Evolutionary conservation across 2,329 filamentous ascomycete genomes (phyloP).

Genomic region (Cryoendolithus antarcticus): DNA sequence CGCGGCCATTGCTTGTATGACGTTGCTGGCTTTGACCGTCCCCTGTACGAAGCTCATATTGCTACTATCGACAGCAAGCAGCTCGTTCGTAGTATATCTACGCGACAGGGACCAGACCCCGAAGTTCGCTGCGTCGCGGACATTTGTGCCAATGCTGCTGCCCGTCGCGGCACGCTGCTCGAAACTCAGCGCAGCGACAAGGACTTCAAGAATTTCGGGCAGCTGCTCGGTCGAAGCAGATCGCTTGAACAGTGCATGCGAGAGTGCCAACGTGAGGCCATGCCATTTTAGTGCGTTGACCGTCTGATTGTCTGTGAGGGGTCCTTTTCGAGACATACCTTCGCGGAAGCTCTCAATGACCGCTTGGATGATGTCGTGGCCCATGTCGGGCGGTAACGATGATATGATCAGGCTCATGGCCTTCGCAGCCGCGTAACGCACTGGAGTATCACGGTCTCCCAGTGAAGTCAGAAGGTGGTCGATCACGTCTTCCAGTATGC

Average conservation of each 20-base stretch:
- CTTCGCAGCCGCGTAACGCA: slow-evolving; percentile 84
- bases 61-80: slow-evolving; percentile 46
- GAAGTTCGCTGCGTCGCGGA: slow-evolving; percentile 90
- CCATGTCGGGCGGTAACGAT: slow-evolving; percentile 68
- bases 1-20: slow-evolving; percentile 58
- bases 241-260: slow-evolving; percentile 73
- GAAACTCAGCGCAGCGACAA: slow-evolving; percentile 72
- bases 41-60: slow-evolving; percentile 3
- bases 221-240: slow-evolving; percentile 63
- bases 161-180: slow-evolving; percentile 80
- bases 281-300: slow-evolving; percentile 85
- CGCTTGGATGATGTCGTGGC: slow-evolving; percentile 73
- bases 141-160: slow-evolving; percentile 74
- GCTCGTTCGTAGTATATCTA: slow-evolving; percentile 69
- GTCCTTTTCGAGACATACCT: slow-evolving; percentile 42
- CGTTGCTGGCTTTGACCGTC: slow-evolving; percentile 7
- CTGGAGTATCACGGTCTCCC: slow-evolving; percentile 79
- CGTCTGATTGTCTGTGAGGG: slow-evolving; percentile 49
- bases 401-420: slow-evolving; percentile 77
- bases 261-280: slow-evolving; percentile 74
- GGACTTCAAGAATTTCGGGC: slow-evolving; percentile 59
- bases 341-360: slow-evolving; percentile 59
- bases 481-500: slow-evolving; percentile 61
- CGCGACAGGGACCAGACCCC: slow-evolving; percentile 87
- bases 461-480: slow-evolving; percentile 67